Percentiles rank a stretch among this genome's conserved stretches.
These are phyloP conservation scores for Cnidoscolus chayamansa DNA, from an alignment of 441 rosid species.

Conservation along the genomic window DNA sequence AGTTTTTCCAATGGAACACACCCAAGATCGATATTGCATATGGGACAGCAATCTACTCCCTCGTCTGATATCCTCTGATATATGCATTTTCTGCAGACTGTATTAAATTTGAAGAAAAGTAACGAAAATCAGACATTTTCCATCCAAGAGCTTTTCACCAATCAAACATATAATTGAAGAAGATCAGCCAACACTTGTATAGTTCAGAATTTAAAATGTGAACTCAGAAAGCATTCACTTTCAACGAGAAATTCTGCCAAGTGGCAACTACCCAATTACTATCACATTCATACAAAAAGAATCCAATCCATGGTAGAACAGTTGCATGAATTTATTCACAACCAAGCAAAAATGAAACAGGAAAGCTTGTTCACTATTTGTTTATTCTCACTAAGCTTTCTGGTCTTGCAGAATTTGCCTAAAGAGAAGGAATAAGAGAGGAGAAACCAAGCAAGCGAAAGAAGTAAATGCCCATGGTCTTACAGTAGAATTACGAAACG, in stretches of 20 bases:
- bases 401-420: neutral
- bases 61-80: constrained; percentile 69
- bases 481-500: constrained; percentile 20
- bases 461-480: constrained; percentile 16
- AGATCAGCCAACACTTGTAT: neutral
- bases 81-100: constrained; percentile 94
- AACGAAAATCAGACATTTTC: neutral
- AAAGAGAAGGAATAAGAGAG: neutral
- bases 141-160: neutral
- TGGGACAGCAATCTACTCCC: constrained; percentile 71
- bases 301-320: neutral
- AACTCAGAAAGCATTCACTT: neutral
- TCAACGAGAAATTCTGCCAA: neutral
- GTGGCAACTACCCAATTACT: neutral
- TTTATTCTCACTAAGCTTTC: neutral
- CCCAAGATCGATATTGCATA: constrained; percentile 68
- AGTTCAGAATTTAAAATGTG: neutral
- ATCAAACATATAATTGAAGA: neutral
- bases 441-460: neutral
- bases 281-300: neutral
- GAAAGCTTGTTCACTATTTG: neutral
- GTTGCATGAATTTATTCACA: neutral
- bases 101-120: constrained; percentile 14
- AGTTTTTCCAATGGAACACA: constrained; percentile 72
- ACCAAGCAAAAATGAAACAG: constrained; percentile 14